Conservation (phyloP, 805 yeast species). For the Ogataea salicorniae region DNA sequence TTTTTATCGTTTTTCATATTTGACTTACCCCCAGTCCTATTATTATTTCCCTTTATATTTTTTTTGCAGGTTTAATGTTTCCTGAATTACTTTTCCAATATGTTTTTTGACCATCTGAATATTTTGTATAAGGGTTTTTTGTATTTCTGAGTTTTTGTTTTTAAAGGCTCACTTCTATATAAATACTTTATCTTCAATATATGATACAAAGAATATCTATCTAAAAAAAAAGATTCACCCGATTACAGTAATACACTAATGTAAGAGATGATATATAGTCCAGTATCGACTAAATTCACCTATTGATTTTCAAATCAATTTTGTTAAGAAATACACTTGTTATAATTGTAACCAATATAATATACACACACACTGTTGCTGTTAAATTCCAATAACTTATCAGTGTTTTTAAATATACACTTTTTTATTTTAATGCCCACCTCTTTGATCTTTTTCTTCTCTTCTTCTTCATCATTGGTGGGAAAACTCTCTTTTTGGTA, state of each 20-base stretch:
- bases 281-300: no score
- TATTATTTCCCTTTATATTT: not conserved
- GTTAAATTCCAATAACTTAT: not conserved
- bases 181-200: no score
- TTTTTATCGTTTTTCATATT: slow-evolving; percentile 1
- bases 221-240: no score
- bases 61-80: not conserved
- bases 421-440: not conserved
- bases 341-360: not conserved
- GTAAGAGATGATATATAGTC: no score
- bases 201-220: no score
- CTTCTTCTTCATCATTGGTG: not conserved
- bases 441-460: slow-evolving; percentile 2
- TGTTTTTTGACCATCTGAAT: no score
- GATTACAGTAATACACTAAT: no score
- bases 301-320: no score
- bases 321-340: no score
- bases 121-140: not conserved
- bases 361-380: not conserved
- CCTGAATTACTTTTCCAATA: no score
- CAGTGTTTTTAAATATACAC: not conserved
- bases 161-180: not conserved
- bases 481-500: not conserved
- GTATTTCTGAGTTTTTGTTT: not conserved
- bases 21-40: not conserved